Evolutionary conservation across 768 basidiomycete genomes (phyloP), one percentile per base, ranked within the genome.

Genomic region (Collybiopsis confluens): DNA sequence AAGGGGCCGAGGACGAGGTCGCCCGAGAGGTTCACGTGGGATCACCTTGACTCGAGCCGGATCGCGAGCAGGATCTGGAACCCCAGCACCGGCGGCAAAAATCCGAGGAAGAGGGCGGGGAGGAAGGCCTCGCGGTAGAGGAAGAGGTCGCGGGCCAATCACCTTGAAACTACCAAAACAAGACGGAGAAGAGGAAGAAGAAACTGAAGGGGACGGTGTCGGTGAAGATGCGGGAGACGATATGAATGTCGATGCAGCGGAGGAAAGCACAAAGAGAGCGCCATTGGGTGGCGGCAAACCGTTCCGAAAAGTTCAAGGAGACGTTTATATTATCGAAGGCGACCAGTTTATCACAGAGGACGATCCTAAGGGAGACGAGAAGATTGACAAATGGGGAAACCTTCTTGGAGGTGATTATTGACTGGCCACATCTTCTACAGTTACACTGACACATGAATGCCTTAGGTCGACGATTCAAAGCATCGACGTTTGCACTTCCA

Each of bases 281-380:
- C 73, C 75, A 1, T 56, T 76, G 10, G 76, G 73, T 23, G 75
- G 79, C 2, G 86, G 85, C 0, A 88, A 87, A 59, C 83, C 86
- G 1, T 90, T 86, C 72, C 73, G 83, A 33, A 80, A 76, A 62
- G 81, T 97, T 59, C 83, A 86, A 35, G 92, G 88, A 9, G 76
- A 82, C 58, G 77, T 82, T 4, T 88, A 87, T 65, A 73, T 86
- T 43, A 86, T 97, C 47, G 89, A 92, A 33, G 88, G 88, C 42
- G 96, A 98, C 65, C 96, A 98, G 70, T 85, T 93, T 58, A 71
- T 88, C 45, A 87, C 92, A 5, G 83, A 85, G 1, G 81, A 92
- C 44, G 89, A 98, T 63, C 77, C 82, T 49, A 91, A 86, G 59
- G 97, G 96, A 4, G 87, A 98, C 68, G 80, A 85, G 56, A 99